Evolutionary conservation across 2,329 filamentous ascomycete species (phyloP).

Genomic region (Cladosporium sp.): DNA sequence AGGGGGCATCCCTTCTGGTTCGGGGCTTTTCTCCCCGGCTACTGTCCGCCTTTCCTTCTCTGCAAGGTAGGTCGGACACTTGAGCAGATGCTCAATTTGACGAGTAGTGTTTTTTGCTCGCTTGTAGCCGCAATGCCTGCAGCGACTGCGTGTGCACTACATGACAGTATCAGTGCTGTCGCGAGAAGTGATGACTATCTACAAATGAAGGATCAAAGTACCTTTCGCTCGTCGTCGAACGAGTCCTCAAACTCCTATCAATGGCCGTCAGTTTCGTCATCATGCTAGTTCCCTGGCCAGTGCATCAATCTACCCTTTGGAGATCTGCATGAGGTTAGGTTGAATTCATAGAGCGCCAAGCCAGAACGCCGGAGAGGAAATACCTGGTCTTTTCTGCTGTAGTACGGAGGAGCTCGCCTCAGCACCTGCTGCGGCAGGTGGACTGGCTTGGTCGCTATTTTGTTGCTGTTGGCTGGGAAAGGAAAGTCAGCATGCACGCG

Average conservation of each 20-base stretch:
- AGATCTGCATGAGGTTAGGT: not conserved
- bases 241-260: conserved; percentile 4
- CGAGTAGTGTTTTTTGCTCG: conserved; percentile 47
- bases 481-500: no score
- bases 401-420: no score
- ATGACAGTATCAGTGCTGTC: no score
- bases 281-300: not conserved
- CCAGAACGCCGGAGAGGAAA: not conserved
- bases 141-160: no score
- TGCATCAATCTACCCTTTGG: not conserved
- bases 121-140: conserved; percentile 38
- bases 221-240: not conserved
- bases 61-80: conserved; percentile 39
- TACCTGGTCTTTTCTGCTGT: not conserved
- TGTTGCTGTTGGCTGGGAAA: no score
- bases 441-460: no score
- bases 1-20: conserved; percentile 12
- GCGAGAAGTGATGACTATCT: no score
- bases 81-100: conserved; percentile 45
- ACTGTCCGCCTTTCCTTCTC: conserved; percentile 36
- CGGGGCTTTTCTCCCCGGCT: conserved; percentile 20
- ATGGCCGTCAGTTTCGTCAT: not conserved
- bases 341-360: not conserved
- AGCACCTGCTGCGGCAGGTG: no score
- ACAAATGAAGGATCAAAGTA: no score